Base-by-base conservation (phyloP, 352 stramenopile genomes). In the Pythium dissotocum region DNA sequence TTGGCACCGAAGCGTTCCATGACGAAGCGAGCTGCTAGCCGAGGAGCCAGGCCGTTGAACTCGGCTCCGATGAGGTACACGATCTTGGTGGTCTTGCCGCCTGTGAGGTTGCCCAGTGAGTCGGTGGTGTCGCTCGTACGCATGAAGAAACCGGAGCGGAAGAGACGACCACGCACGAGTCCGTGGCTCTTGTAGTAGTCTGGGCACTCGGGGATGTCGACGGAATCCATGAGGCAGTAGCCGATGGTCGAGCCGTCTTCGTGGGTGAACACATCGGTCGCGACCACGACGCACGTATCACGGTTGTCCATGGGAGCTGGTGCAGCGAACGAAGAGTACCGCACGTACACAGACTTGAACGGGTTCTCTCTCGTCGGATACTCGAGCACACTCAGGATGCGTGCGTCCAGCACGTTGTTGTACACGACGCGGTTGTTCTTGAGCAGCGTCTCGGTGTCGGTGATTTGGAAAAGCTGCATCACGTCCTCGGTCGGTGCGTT, bases 171-270 rank as follows among this genome's bases (percentile, higher is more conserved):
- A 21, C 67, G 61, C 21, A 84, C 56, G 32, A 74, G 13, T 2
- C 62, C 62, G 33, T 78, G 66, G 6, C 57, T 62, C 36, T 65
- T 69, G 36, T 12, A 9, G 18, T 59, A 56, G 40, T 74, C 67
- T 0, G 67, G 67, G n/a, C 57, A 70, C 35, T 66, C 48, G 12
- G 48, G 48, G 16, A 74, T 65, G 14, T 86, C 72, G 36, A 89
- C 73, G 9, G 79, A 87, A 59, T 89, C 77, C 81, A 79, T 87
- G 13, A 89, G 72, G 59, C 81, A 87, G 59, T 87, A 89, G 57
- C 77, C 81, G 44, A 87, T 78, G 0, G 73, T 83, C 1, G 79
- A 85, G 44, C 76, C 78, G 33, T 85, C 77, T 26, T 75, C 65
- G 7, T 77, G 62, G 32, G 52, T 57, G 35, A 73, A 58, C 13